Evolutionary conservation across 208 protist genomes (phyloP), one percentile per base, ranked within the genome.

Genomic region (Polymyxa betae): DNA sequence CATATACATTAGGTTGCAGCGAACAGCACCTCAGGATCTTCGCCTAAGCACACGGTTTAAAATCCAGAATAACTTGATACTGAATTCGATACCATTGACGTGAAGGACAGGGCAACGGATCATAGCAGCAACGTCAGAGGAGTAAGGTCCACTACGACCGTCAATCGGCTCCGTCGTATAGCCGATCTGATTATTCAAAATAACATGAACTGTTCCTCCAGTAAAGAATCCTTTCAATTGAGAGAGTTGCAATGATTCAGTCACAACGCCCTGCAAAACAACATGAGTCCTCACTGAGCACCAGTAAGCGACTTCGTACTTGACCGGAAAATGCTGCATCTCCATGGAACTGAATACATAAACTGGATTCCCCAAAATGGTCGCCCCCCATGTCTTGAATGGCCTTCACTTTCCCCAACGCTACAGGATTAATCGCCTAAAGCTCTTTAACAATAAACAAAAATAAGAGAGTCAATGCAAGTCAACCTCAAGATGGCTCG

Each of bases 161-260:
- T 29, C 12, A n/a, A 66, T 20, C n/a, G 88, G 49, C 5, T 89
- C 88, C 1, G 88, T 89, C 29, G 88, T 89, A n/a, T 66, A 89
- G 12, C 88, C 88, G 38, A 91, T 90, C 90, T 91, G 90, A 88
- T 91, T 91, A 88, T 91, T 91, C n/a, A 87, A 20, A 16, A 91
- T 87, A 1, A 91, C 52, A n/a, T 91, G 90, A 29, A 91, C 49
- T 5, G 90, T 92, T 60, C 90, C 90, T 89, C 90, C 90, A 1
- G 90, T 91, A 44, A n/a, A 45, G 38, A 90, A 91, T 16, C 45
- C n/a, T 16, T 45, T 10, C 12, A 90, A 72, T 38, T 90, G 45
- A 5, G 72, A 91, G 5, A 91, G 29, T n/a, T 88, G 78, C 35
- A 91, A 38, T 16, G 72, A 90, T 72, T 91, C 72, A 12, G 60